Base-by-base conservation (phyloP, 371 early-diverging fungal genomes). In the Rhizopus delemar region DNA sequence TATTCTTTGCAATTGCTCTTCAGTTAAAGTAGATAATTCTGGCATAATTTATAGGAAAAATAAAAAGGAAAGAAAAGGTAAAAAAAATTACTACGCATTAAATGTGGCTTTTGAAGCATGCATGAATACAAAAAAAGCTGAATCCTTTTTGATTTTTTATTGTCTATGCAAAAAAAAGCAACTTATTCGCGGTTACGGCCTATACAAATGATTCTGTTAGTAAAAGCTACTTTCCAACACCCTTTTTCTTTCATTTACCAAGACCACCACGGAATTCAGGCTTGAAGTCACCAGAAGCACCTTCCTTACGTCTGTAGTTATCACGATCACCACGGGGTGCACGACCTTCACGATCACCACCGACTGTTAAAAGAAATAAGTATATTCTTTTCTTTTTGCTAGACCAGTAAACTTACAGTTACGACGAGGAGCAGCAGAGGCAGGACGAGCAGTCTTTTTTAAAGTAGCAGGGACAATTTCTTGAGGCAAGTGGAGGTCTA, bases 391-490 rank as follows among this genome's bases (percentile, higher is more conserved):
- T 38, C 4, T 13, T 45, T 16, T 31, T 32, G 62, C 2, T 22
- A 22, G 1, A 22, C 2, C 2, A 22, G 22, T 22, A 22, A 22
- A 22, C 69, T 78, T 81, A 80, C 82, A 81, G 68, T 81, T 74
- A 70, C 82, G 85, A 61, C 73, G 75, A 63, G 75, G 73, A 66
- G 89, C 86, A 36, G 36, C 36, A 66, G 89, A 85, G 63, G 86
- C 63, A 48, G 84, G 75, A 73, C 89, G 88, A 60, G 82, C 82
- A 66, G 86, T 86, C 90, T 94, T 96, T 88, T 94, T 94, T 89
- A 92, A 85, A 68, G 98, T 95, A 73, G 93, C 88, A 71, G 98
- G 98, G 63, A 96, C 92, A 70, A 98, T 93, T 77, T 94, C 95
- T 67, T 87, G 84, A 67, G 98, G 97, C 64, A 98, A 82, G 90